Conservation (phyloP, 805 yeast species). For the Suhomyces kilbournensis region DNA sequence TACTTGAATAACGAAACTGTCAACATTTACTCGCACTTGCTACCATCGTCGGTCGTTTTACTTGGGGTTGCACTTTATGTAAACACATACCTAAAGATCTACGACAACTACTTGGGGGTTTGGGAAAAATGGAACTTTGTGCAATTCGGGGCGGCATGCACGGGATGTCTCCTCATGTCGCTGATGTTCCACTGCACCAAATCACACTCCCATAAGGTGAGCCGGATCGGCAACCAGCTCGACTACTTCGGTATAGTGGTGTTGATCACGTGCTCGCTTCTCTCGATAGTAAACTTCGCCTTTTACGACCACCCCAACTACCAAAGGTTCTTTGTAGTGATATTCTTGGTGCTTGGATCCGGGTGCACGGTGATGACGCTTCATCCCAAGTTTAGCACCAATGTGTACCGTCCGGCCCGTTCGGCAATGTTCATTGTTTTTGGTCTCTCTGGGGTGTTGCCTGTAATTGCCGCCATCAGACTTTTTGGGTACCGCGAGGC, state of each 20-base stretch:
- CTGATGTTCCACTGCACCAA: constrained; percentile 66
- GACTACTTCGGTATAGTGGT: constrained; percentile 76
- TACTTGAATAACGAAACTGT: constrained; percentile 70
- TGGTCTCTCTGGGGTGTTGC: constrained; percentile 75
- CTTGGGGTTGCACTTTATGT: constrained; percentile 21
- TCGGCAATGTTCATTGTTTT: constrained; percentile 77
- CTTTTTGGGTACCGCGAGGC: constrained; percentile 51
- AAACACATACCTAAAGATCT: constrained; percentile 23
- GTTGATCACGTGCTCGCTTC: constrained; percentile 61
- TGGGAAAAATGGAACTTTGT: constrained; percentile 51
- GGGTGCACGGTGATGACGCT: constrained; percentile 64
- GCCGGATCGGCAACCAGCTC: constrained; percentile 60
- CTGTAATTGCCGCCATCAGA: constrained; percentile 54
- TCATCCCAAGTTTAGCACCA: constrained; percentile 61
- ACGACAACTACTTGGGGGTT: constrained; percentile 21
- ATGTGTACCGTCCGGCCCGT: constrained; percentile 71
- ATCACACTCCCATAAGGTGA: constrained; percentile 57
- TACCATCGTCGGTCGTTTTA: constrained; percentile 41
- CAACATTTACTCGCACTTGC: constrained; percentile 65
- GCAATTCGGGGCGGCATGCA: constrained; percentile 56
- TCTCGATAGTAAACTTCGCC: constrained; percentile 38
- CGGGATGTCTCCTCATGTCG: constrained; percentile 58
- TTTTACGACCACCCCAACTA: constrained; percentile 43
- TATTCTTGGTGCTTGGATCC: constrained; percentile 56
- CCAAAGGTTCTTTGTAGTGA: constrained; percentile 35